Base-by-base conservation (phyloP, 2,329 filamentous ascomycete species). In the Lasiodiplodia sp. region DNA sequence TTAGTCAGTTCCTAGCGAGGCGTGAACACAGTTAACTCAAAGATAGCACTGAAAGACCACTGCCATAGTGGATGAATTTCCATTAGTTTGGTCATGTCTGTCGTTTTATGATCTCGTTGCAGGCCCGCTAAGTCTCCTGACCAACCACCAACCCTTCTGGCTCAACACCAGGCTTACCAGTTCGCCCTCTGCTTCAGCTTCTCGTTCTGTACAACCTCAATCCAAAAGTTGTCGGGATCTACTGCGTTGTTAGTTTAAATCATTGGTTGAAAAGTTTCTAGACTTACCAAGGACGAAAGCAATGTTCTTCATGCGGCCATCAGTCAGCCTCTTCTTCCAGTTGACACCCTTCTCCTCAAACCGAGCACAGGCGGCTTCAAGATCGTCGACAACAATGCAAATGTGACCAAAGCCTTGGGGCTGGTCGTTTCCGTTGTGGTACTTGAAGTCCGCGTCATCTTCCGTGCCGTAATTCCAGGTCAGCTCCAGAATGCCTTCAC, bases 331-430 rank as follows among this genome's bases (percentile, higher is more conserved):
- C 89, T 98, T 98, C 89, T 97, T 97, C 93, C 94, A 99, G 80
- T 87, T 90, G 67, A 95, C 91, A 6, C 91, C 88, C 76, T 92
- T 83, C 67, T 89, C 88, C 78, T 98, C 96, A 73, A 98, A 94
- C 16, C 94, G 88, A 76, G 90, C 83, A 81, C 95, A 97, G 11
- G 96, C 94, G 8, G 91, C 91, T 66, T 96, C 90, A n/a, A 98
- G 78, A 77, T 97, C 89, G 77, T 98, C 95, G 14, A 97, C 94
- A 1, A 91, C 86, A 66, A 98, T 83, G 77, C 93, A 96, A 70
- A 97, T 94, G 76, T 97, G 94, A 0, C 95, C 94, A 73, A 97
- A 98, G 0, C 96, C 96, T 79, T 97, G 94, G 0, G 95, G 95
- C 79, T 97, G 85, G 52, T 90, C 85, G 79, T 99, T 99, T 47